These are phyloP conservation scores for Clarireedia hainanense DNA, from an alignment of 2,329 filamentous ascomycete genomes.

Conservation along the genomic window DNA sequence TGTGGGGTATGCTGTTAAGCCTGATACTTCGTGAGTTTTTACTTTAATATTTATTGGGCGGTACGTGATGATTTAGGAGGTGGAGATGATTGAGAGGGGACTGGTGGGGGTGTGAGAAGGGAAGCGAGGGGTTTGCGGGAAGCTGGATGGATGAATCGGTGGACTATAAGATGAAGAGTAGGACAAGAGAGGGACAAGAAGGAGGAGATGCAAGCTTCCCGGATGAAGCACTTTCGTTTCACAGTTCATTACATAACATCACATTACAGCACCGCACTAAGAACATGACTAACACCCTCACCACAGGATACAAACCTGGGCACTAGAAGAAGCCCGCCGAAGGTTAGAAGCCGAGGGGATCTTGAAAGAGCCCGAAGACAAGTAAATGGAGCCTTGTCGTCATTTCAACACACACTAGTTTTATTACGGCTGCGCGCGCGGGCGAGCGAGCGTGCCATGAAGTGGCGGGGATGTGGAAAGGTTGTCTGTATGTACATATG, in stretches of 20 bases:
- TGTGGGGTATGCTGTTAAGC: conserved; percentile 90
- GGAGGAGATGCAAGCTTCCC: background rate
- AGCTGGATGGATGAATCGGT: background rate
- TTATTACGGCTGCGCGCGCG: too few species aligned
- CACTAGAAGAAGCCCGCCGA: conserved; percentile 90
- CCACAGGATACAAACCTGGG: conserved; percentile 95
- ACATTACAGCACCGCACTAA: too few species aligned
- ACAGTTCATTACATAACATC: too few species aligned
- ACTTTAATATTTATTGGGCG: conserved; percentile 8
- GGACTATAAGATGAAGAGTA: background rate
- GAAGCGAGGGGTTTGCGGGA: background rate
- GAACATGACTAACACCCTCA: too few species aligned
- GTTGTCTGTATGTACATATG: too few species aligned
- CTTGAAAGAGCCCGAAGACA: conserved; percentile 62
- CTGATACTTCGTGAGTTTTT: conserved; percentile 86
- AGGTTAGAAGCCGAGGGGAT: conserved; percentile 95
- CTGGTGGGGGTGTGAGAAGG: background rate
- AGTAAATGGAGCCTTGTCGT: conserved; percentile 5
- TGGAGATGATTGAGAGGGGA: background rate
- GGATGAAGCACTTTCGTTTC: too few species aligned
- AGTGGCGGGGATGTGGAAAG: too few species aligned
- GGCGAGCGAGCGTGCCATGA: too few species aligned
- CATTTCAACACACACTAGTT: too few species aligned
- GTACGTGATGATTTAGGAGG: background rate
- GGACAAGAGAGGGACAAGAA: background rate